These are phyloP conservation scores for Solanum hybrid DNA, from an alignment of 305 asterid genomes.

Conservation along the genomic window DNA sequence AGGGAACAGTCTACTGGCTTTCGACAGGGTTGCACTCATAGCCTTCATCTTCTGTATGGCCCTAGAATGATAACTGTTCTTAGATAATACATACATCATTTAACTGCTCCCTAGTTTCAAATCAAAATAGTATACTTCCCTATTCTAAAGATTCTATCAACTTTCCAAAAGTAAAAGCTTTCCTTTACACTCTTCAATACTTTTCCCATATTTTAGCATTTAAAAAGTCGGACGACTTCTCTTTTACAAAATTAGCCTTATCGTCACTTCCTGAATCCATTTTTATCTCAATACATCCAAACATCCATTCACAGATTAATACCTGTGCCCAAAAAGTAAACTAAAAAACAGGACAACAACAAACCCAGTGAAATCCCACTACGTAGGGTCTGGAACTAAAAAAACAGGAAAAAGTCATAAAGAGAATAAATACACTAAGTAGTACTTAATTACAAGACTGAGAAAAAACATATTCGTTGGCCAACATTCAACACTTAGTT, in stretches of 20 bases:
- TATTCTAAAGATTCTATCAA: neutral
- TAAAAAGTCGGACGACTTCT: no score
- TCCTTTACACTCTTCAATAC: no score
- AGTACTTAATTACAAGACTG: neutral
- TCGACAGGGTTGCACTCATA: slow-evolving; percentile 61
- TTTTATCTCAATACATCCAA: neutral
- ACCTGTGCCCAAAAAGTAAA: neutral
- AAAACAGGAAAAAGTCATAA: neutral
- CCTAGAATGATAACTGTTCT: slow-evolving; percentile 38
- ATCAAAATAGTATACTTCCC: neutral
- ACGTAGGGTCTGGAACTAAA: neutral
- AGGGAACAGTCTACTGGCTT: slow-evolving; percentile 67
- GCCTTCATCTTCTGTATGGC: slow-evolving; percentile 88
- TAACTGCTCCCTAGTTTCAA: neutral
- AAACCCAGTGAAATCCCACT: neutral
- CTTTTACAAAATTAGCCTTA: neutral
- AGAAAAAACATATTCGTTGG: neutral
- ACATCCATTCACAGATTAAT: neutral
- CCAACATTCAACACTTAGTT: neutral
- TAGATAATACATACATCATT: slow-evolving; percentile 12
- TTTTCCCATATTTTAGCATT: no score
- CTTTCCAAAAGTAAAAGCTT: neutral
- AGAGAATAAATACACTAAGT: neutral
- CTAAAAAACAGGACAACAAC: neutral
- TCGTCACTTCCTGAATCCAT: neutral